Evolutionary conservation across 371 early-diverging fungal genomes (phyloP), one percentile per base, ranked within the genome.

Genomic region (Mortierella sp.): DNA sequence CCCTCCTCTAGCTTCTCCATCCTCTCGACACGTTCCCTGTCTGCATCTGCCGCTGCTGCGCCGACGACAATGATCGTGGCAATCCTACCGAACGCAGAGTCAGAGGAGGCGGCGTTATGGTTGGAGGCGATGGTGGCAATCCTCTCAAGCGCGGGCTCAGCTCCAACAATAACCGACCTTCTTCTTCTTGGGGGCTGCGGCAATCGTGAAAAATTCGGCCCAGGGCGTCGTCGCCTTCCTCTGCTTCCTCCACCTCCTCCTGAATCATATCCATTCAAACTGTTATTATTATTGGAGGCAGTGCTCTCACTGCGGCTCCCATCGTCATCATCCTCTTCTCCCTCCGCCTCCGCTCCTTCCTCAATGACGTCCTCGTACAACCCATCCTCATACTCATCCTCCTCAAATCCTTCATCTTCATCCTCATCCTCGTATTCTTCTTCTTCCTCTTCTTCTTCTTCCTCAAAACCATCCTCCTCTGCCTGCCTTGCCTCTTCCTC

Each of bases 401-500:
- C 74, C 16, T 81, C 77, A 21, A 72, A 54, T 10, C 27, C 78
- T 32, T 77, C 75, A n/a, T 48, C 60, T n/a, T 75, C 72, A 29
- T 71, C 63, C 4, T 73, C 56, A 6, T 79, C 74, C 27, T 48
- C 72, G 29, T 71, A 72, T 6, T 70, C 73, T 6, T 76, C 77
- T 35, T 54, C 81, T 6, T 68, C 70, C 8, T 56, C 63, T 12
- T 72, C 78, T 4, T 60, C 78, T 4, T 60, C 78, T 49, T 56
- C 49, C 8, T 76, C 78, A 46, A 76, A 38, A 0, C 55, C 76
- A 11, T 72, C 81, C 21, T 81, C 70, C 24, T 56, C 60, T 29
- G 18, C 21, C 41, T 70, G 73, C 35, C 44, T 63, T 24, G 70
- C 82, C n/a, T 82, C 82, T 10, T 78, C 75, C 71, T 78, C 73